Conservation (phyloP, 495 filamentous ascomycete genomes). For the Hyaloscypha bicolor region DNA sequence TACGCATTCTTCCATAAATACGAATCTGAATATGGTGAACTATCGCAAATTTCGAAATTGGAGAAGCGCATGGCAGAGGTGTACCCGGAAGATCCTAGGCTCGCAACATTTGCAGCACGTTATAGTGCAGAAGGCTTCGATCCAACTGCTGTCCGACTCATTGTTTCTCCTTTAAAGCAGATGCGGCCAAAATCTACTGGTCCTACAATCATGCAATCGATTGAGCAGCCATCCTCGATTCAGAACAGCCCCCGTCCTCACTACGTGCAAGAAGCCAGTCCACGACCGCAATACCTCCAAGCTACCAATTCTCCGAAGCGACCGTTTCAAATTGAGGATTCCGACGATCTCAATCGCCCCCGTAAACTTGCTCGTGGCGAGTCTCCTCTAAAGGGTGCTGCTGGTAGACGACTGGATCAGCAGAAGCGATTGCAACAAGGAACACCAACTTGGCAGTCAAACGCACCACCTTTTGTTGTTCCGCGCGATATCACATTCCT, state of each 20-base stretch:
- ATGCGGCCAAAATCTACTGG: slow-evolving; percentile 59
- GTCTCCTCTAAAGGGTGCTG: slow-evolving; percentile 84
- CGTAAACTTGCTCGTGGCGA: slow-evolving; percentile 81
- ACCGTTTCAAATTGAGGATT: slow-evolving; percentile 47
- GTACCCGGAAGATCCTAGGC: slow-evolving; percentile 81
- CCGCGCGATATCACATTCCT: slow-evolving; percentile 83
- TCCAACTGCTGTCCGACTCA: slow-evolving; percentile 75
- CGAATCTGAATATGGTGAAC: slow-evolving; percentile 91
- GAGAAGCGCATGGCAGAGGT: slow-evolving; percentile 92
- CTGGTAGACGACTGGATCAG: slow-evolving; percentile 80
- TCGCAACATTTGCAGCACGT: slow-evolving; percentile 74
- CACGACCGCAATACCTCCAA: slow-evolving; percentile 51
- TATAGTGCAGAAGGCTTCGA: slow-evolving; percentile 70
- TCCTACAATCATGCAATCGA: slow-evolving; percentile 44
- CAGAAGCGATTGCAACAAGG: slow-evolving; percentile 62
- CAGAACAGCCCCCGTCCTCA: slow-evolving; percentile 54
- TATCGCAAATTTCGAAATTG: slow-evolving; percentile 82
- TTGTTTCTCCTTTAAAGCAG: slow-evolving; percentile 79
- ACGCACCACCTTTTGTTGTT: slow-evolving; percentile 53
- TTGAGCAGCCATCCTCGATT: slow-evolving; percentile 51
- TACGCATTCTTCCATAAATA: slow-evolving; percentile 92
- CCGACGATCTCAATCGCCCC: slow-evolving; percentile 53
- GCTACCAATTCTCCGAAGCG: slow-evolving; percentile 77
- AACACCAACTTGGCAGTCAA: slow-evolving; percentile 35
- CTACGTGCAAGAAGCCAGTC: slow-evolving; percentile 42